Conservation (phyloP, 148 eudicot genomes). For the Fagopyrum tataricum region DNA sequence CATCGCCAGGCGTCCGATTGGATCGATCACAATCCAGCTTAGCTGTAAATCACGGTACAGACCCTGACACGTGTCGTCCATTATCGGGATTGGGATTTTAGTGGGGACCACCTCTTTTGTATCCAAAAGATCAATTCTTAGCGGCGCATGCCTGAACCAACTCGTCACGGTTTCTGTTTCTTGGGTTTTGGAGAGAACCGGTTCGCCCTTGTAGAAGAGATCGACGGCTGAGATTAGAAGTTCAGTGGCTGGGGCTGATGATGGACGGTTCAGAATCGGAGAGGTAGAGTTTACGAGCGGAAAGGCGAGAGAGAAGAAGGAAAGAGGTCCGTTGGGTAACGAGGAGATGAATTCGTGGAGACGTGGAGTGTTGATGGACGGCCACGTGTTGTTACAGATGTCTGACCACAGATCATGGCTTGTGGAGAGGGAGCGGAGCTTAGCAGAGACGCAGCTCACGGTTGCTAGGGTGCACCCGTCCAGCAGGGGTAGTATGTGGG, state of each 20-base stretch:
- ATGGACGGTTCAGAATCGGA: slow-evolving; percentile 16
- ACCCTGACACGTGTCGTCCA: slow-evolving; percentile 36
- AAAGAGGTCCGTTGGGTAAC: slow-evolving; percentile 40
- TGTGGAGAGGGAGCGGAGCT: slow-evolving; percentile 45
- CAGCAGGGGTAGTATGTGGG: slow-evolving; percentile 59
- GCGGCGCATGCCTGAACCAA: slow-evolving; percentile 83
- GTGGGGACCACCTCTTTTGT: slow-evolving; percentile 61
- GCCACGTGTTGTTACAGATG: slow-evolving; percentile 64
- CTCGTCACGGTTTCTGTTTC: slow-evolving; percentile 52
- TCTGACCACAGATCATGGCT: slow-evolving; percentile 46
- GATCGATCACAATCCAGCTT: slow-evolving; percentile 71
- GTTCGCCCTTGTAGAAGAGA: slow-evolving; percentile 33
- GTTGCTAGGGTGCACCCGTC: slow-evolving; percentile 69
- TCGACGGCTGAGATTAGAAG: slow-evolving; percentile 81
- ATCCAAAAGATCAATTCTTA: slow-evolving; percentile 57
- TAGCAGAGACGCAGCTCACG: slow-evolving; percentile 44
- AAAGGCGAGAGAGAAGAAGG: slow-evolving; percentile 57
- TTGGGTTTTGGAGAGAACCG: slow-evolving; percentile 42
- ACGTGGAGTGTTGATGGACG: slow-evolving; percentile 48
- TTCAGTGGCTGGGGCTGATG: slow-evolving; percentile 21
- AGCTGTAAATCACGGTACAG: slow-evolving; percentile 36
- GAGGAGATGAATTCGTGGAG: slow-evolving; percentile 39
- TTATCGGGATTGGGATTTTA: slow-evolving; percentile 28
- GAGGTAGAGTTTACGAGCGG: slow-evolving; percentile 33
- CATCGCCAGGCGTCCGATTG: slow-evolving; percentile 23